A percentile compares a stretch with the other conserved stretches of the same genome.
These are phyloP conservation scores for Umbilicus rupestris DNA, from an alignment of 164 flowering plant genomes.

Conservation along the genomic window DNA sequence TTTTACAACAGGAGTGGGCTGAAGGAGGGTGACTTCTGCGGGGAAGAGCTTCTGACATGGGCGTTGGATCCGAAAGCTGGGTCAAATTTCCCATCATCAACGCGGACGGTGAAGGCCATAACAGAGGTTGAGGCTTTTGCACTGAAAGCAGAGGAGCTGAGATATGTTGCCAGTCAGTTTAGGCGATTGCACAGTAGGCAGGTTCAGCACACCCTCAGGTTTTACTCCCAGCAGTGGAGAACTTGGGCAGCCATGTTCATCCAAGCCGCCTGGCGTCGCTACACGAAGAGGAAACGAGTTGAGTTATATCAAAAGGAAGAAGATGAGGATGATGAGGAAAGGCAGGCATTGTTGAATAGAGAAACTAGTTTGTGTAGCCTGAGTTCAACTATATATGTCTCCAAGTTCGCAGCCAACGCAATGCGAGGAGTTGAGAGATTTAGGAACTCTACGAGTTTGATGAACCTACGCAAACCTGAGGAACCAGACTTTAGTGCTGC, in stretches of 20 bases:
- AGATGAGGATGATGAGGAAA: conserved; percentile 18
- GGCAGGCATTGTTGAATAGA: conserved; percentile 5
- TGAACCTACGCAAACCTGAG: conserved; percentile 27
- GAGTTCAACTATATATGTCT: conserved; percentile 34
- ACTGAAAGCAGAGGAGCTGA: conserved; percentile 43
- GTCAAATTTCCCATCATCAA: conserved; percentile 39
- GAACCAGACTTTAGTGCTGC: conserved; percentile 37
- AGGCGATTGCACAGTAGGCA: conserved; percentile 48
- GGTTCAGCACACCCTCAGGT: conserved; percentile 50
- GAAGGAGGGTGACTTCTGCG: conserved; percentile 49
- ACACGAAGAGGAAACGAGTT: conserved; percentile 25
- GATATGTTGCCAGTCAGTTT: conserved; percentile 44
- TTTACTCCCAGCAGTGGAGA: conserved; percentile 60
- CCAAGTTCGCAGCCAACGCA: conserved; percentile 46
- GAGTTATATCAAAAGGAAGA: conserved; percentile 27
- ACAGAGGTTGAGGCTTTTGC: conserved; percentile 57
- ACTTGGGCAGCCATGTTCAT: conserved; percentile 58
- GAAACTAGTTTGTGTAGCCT: conserved; percentile 12
- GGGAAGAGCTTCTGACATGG: conserved; percentile 58
- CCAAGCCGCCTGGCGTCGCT: conserved; percentile 52
- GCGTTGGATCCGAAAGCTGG: conserved; percentile 52
- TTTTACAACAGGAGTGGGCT: conserved; percentile 40
- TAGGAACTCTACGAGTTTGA: conserved; percentile 13
- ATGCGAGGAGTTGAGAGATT: conserved; percentile 29
- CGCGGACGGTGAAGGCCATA: conserved; percentile 40